phyloP scores from a whole-genome alignment of 352 stramenopile species.

The Phytophthora sp. region DNA sequence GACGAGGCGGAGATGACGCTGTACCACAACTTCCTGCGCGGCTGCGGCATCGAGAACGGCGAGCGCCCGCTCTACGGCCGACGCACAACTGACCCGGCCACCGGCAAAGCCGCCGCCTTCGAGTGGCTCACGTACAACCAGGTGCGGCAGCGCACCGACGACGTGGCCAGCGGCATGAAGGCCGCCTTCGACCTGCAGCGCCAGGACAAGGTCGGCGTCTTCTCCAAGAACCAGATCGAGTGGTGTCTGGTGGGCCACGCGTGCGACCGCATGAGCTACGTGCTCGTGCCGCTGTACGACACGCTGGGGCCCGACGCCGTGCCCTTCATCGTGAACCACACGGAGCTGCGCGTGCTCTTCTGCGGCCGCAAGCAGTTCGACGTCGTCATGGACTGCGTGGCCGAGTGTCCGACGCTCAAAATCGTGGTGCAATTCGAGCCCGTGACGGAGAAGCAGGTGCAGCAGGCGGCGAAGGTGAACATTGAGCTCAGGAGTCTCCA shows the following conservation, averaged over 20 bases:
- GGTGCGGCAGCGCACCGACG: constrained; percentile 29
- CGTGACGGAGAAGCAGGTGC: constrained; percentile 32
- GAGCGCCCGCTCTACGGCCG: constrained; percentile 35
- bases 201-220: constrained; percentile 50
- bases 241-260: constrained; percentile 49
- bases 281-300: constrained; percentile 65
- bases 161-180: constrained; percentile 29
- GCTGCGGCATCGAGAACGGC: constrained; percentile 29
- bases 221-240: constrained; percentile 57
- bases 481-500: constrained; percentile 39
- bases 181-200: constrained; percentile 20
- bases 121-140: constrained; percentile 53
- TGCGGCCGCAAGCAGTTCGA: constrained; percentile 49
- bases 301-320: constrained; percentile 56
- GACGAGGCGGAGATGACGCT: constrained; percentile 32
- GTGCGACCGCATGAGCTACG: constrained; percentile 52
- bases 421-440: constrained; percentile 48
- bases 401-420: constrained; percentile 39
- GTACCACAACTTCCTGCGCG: constrained; percentile 38
- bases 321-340: constrained; percentile 64
- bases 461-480: constrained; percentile 17
- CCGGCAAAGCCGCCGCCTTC: constrained; percentile 32
- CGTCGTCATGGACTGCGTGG: constrained; percentile 42
- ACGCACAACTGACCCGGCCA: constrained; percentile 22
- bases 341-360: constrained; percentile 51